phyloP scores from a whole-genome alignment of 345 rosid species.

The Clarkia xantiana region DNA sequence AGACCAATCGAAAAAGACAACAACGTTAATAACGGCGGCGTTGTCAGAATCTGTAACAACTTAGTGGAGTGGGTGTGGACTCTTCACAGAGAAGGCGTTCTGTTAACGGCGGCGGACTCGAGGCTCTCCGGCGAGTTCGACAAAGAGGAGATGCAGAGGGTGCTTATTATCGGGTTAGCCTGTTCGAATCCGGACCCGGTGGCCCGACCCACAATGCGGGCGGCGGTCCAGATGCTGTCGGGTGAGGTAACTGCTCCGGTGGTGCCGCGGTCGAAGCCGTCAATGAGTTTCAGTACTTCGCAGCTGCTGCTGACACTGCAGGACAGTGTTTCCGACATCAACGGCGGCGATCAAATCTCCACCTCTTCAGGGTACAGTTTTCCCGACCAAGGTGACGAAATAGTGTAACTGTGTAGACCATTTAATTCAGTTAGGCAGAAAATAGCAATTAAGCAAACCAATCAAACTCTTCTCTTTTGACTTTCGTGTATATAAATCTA shows the following conservation, averaged over 20 bases:
- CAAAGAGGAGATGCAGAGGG: conserved; percentile 51
- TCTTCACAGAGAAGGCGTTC: conserved; percentile 62
- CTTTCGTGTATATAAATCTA: too few species aligned
- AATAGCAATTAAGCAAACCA: too few species aligned
- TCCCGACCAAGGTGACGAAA: conserved; percentile 20
- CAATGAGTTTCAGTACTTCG: conserved; percentile 77
- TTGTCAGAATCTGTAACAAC: conserved; percentile 28
- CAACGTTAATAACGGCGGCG: not conserved
- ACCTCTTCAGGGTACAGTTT: conserved; percentile 37
- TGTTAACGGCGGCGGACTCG: conserved; percentile 53
- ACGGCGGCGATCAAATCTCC: conserved; percentile 39
- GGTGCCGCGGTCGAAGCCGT: conserved; percentile 73
- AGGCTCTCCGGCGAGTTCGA: conserved; percentile 48
- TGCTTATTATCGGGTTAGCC: conserved; percentile 66
- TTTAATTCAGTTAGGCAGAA: too few species aligned
- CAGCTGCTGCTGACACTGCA: conserved; percentile 64
- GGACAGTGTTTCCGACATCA: conserved; percentile 81
- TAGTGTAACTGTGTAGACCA: conserved; percentile 10
- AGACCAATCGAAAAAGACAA: conserved; percentile 68
- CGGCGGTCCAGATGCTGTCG: conserved; percentile 71
- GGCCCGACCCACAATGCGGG: conserved; percentile 72
- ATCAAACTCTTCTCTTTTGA: too few species aligned
- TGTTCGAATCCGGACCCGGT: conserved; percentile 90
- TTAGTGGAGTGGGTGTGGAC: conserved; percentile 98
- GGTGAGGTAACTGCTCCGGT: conserved; percentile 79